phyloP scores from a whole-genome alignment of 2,329 filamentous ascomycete species.

The Venturia nashicola region DNA sequence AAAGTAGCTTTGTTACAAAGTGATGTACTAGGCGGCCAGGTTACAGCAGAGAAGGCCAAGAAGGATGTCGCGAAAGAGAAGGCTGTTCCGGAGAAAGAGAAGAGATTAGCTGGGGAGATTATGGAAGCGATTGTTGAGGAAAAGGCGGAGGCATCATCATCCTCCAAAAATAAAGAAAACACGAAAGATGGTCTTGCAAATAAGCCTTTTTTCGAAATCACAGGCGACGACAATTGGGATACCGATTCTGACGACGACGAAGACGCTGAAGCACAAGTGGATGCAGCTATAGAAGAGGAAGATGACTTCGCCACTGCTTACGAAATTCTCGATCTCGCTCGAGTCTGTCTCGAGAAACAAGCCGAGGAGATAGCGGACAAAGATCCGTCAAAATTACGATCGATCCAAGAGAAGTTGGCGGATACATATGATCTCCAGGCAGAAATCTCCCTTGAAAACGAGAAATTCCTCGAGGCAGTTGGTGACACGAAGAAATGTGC shows the following conservation, averaged over 20 bases:
- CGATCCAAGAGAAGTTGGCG: slow-evolving; percentile 73
- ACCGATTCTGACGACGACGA: slow-evolving; percentile 54
- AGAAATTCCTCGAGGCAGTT: slow-evolving; percentile 81
- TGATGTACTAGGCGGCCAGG: slow-evolving; percentile 79
- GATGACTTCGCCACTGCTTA: slow-evolving; percentile 53
- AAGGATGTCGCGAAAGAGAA: slow-evolving; percentile 27
- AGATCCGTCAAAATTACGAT: slow-evolving; percentile 24
- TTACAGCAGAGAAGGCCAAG: slow-evolving; percentile 41
- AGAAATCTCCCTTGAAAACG: slow-evolving; percentile 94
- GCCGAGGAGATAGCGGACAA: slow-evolving; percentile 39
- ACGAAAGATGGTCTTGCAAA: not conserved
- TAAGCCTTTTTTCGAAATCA: slow-evolving; percentile 76
- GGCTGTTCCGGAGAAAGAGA: slow-evolving; percentile 18
- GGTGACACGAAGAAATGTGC: slow-evolving; percentile 69
- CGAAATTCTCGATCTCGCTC: slow-evolving; percentile 51
- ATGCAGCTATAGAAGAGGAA: slow-evolving; percentile 43
- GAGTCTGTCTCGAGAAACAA: slow-evolving; percentile 45
- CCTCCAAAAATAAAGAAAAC: slow-evolving; percentile 10
- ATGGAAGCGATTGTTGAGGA: slow-evolving; percentile 28
- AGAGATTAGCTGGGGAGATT: slow-evolving; percentile 31
- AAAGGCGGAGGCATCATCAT: slow-evolving; percentile 30
- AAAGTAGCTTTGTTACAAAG: slow-evolving; percentile 90
- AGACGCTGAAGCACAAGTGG: slow-evolving; percentile 32
- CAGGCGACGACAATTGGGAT: slow-evolving; percentile 87
- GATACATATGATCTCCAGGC: slow-evolving; percentile 90